Base-by-base conservation (phyloP, 1,284 basidiomycete species). In the Ustilago trichophora region DNA sequence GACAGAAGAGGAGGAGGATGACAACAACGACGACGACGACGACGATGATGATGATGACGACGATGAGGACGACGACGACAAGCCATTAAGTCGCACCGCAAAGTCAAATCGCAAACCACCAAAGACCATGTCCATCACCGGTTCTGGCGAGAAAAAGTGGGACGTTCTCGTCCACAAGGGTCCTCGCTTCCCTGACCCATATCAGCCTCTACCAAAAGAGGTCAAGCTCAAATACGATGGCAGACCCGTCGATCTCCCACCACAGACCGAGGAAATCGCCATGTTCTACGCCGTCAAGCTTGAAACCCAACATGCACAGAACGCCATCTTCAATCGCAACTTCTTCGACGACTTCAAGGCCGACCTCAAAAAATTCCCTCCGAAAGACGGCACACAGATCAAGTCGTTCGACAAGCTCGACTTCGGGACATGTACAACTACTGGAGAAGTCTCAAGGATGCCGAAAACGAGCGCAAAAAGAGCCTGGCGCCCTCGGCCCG, bases 161-260 rank as follows among this genome's bases (percentile, higher is more conserved):
- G 87, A 87, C 50, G 94, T 91, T 10, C 86, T 98, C 41, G 89
- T 93, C 78, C 96, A 99, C 83, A 89, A 88, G 70, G 96, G 94
- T 44, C 94, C 98, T 31, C 87, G 94, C 67, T 99, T 99, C 84
- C 95, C 96, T 58, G 93, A 93, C 42, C 89, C 92, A 0, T 98
- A 99, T 80, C 88, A 92, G 68, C 88, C 91, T 10, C 84, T 98
- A 40, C 94, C 96, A 2, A 84, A 85, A 24, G 78, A 88, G 76
- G 88, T 98, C 82, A 96, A 91, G 86, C 92, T 99, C 91, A 91
- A 90, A 80, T 99, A 98, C 82, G 88, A 95, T 70, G 95, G 92
- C 68, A 88, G 89, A 80, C 82, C 85, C 6, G 87, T 98, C 35
- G 85, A 89, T 56, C 88, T 99, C 18, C 88, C 92, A 12, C 88